Conservation (phyloP, 1,284 basidiomycete species). For the Neolentinus lepideus region DNA sequence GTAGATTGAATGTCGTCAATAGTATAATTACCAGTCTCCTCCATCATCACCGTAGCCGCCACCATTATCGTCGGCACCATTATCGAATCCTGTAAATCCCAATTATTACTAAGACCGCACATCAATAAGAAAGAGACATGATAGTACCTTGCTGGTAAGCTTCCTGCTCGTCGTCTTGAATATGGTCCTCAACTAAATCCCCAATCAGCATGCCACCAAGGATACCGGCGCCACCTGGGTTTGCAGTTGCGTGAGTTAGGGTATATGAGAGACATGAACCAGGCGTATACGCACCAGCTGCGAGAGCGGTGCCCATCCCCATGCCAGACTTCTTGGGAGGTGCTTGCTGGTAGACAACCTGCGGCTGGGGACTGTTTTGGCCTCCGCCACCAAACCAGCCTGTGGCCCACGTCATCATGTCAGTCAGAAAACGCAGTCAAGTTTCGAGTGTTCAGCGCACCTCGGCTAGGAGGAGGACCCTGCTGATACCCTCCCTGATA, state of each 20-base stretch:
- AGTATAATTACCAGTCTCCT: conserved; percentile 13
- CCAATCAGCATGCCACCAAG: conserved; percentile 49
- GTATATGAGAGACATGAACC: not conserved
- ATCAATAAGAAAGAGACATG: not conserved
- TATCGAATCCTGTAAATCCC: conserved; percentile 8
- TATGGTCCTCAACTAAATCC: conserved; percentile 40
- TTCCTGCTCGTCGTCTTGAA: conserved; percentile 27
- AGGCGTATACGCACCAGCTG: conserved; percentile 34
- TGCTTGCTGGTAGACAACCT: conserved; percentile 22
- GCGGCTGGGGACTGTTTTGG: conserved; percentile 18
- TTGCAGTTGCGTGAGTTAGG: conserved; percentile 2
- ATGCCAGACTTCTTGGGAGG: conserved; percentile 34
- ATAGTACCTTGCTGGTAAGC: conserved; percentile 31
- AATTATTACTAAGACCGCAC: conserved; percentile 2
- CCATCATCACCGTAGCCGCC: conserved; percentile 13
- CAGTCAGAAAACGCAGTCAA: not conserved
- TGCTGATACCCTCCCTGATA: conserved; percentile 20
- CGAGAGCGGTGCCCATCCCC: conserved; percentile 34
- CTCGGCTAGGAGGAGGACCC: conserved; percentile 12
- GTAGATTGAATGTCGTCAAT: not conserved
- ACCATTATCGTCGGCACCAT: conserved; percentile 11
- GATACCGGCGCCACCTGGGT: conserved; percentile 47
- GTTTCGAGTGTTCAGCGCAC: not conserved
- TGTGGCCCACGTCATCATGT: conserved; percentile 10
- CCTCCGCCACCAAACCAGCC: conserved; percentile 27